A percentile compares a stretch with the other conserved stretches of the same genome.
phyloP scores from a whole-genome alignment of 169 alveolate genomes.

The Plasmodium vinckei region DNA sequence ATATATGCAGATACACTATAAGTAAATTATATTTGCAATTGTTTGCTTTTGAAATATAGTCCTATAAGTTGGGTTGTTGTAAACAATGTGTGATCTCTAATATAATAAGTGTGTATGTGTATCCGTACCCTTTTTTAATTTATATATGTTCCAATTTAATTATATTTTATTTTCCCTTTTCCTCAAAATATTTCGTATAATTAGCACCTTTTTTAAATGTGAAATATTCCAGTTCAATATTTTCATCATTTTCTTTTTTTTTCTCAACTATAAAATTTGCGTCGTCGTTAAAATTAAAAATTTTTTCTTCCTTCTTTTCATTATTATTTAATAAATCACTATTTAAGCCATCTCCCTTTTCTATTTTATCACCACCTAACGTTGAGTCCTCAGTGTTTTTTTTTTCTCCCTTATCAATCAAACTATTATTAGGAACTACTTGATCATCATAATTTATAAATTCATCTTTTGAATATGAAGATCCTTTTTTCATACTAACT shows the following conservation, averaged over 20 bases:
- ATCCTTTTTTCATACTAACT: conserved; percentile 60
- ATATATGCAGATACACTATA: too few species aligned
- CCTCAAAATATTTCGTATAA: conserved; percentile 64
- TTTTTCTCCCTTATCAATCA: neutral
- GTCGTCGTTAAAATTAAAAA: conserved; percentile 50
- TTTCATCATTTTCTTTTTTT: conserved; percentile 56
- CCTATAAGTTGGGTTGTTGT: too few species aligned
- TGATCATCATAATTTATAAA: conserved; percentile 20
- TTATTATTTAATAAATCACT: neutral
- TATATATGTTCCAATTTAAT: neutral
- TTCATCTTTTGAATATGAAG: conserved; percentile 57
- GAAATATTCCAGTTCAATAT: conserved; percentile 46
- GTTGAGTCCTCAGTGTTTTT: neutral
- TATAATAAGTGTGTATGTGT: too few species aligned
- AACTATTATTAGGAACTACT: neutral
- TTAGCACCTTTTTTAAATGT: conserved; percentile 75
- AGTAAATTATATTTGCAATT: too few species aligned
- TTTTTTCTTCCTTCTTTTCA: conserved; percentile 20
- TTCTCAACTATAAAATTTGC: conserved; percentile 54
- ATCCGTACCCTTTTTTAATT: too few species aligned
- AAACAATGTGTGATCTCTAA: too few species aligned
- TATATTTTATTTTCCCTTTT: conserved; percentile 26
- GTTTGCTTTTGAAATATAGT: too few species aligned
- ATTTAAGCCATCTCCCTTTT: neutral
- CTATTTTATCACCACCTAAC: neutral